Conservation (phyloP, 2,329 filamentous ascomycete genomes). For the Colletotrichum gigasporum region DNA sequence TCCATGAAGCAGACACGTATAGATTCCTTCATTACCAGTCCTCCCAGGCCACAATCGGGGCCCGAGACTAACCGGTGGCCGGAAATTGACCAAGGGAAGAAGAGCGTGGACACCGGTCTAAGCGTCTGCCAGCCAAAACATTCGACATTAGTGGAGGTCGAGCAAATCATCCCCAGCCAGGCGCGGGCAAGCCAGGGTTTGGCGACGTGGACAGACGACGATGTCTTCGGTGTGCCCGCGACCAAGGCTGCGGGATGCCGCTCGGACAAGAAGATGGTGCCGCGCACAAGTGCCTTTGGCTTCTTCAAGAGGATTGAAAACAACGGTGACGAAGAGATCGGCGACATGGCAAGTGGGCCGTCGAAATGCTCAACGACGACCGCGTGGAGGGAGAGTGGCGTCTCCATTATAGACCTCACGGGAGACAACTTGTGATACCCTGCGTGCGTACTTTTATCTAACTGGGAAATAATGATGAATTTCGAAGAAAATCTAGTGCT, state of each 20-base stretch:
- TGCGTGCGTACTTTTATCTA: neutral
- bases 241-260: neutral
- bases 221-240: constrained; percentile 13
- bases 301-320: constrained; percentile 49
- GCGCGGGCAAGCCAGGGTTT: neutral
- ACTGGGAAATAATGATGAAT: neutral
- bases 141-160: neutral
- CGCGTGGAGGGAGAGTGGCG: constrained; percentile 9
- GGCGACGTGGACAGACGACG: neutral
- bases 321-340: constrained; percentile 39
- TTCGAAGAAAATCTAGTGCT: neutral
- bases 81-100: neutral
- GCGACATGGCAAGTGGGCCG: constrained; percentile 7
- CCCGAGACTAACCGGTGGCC: neutral
- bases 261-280: constrained; percentile 47
- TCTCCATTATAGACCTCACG: constrained; percentile 32
- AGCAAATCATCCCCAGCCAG: neutral
- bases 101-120: neutral
- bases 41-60: neutral
- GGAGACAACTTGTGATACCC: constrained; percentile 4
- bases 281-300: constrained; percentile 46
- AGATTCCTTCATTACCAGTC: constrained; percentile 15
- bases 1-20: constrained; percentile 41
- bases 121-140: neutral
- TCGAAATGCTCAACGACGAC: neutral